phyloP scores from a whole-genome alignment of 108 stramenopile genomes.

The Cyclotella kingstonii region DNA sequence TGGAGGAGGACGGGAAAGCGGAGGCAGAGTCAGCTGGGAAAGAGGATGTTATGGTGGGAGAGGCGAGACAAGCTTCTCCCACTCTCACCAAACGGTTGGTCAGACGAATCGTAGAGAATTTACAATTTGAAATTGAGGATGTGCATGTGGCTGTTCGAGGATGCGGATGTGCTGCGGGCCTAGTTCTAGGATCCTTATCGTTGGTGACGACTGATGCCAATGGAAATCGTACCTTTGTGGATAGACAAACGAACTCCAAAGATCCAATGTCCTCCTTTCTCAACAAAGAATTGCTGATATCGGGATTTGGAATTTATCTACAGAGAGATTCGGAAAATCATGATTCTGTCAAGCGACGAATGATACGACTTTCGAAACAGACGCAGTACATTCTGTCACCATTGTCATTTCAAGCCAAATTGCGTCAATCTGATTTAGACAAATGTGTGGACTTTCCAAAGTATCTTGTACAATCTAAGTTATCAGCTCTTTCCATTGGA shows the following conservation, averaged over 20 bases:
- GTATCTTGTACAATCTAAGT: conserved; percentile 64
- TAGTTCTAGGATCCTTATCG: conserved; percentile 59
- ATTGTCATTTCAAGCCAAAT: conserved; percentile 69
- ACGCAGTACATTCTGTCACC: conserved; percentile 64
- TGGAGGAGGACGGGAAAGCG: conserved; percentile 29
- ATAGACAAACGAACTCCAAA: conserved; percentile 47
- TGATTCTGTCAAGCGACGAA: background rate
- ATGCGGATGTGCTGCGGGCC: conserved; percentile 55
- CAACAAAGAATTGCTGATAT: conserved; percentile 64
- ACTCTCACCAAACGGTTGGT: conserved; percentile 69
- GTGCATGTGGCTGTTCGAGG: conserved; percentile 65
- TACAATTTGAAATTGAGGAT: conserved; percentile 77
- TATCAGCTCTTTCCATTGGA: conserved; percentile 58
- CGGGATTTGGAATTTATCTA: conserved; percentile 73
- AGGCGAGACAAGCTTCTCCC: conserved; percentile 12
- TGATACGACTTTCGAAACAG: conserved; percentile 20
- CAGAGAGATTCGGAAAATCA: conserved; percentile 44
- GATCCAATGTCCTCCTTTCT: conserved; percentile 50
- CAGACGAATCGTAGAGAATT: conserved; percentile 77
- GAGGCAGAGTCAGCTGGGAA: background rate
- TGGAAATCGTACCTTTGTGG: conserved; percentile 72
- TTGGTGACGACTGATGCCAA: conserved; percentile 68
- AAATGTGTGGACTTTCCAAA: conserved; percentile 72
- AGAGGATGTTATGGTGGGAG: background rate
- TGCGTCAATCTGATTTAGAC: conserved; percentile 69